Conservation (phyloP, 306 rosid species). For the Canavalia ensiformis region DNA sequence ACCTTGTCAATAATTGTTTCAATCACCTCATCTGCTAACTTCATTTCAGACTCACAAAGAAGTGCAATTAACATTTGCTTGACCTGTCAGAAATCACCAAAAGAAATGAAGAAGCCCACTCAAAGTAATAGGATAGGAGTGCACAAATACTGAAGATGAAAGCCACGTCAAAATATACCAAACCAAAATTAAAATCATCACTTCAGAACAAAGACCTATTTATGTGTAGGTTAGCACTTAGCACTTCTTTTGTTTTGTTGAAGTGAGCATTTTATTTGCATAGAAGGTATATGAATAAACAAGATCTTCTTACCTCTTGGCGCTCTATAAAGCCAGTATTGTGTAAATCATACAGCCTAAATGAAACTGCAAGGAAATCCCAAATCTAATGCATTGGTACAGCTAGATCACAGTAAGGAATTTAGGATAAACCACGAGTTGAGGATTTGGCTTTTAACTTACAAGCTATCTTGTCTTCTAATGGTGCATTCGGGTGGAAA, state of each 20-base stretch:
- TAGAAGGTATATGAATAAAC: constrained; percentile 17
- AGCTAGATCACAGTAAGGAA: constrained; percentile 28
- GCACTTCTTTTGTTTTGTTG: background rate
- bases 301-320: constrained; percentile 69
- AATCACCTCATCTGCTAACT: constrained; percentile 88
- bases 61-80: constrained; percentile 97
- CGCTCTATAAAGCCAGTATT: constrained; percentile 92
- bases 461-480: constrained; percentile 91
- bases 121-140: constrained; percentile 7
- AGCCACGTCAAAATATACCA: constrained; percentile 20
- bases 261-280: constrained; percentile 9
- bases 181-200: constrained; percentile 7
- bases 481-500: constrained; percentile 92
- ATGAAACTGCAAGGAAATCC: constrained; percentile 77
- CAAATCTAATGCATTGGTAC: constrained; percentile 34
- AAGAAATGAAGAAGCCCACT: background rate
- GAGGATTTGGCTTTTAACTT: constrained; percentile 52
- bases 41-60: constrained; percentile 96
- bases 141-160: background rate
- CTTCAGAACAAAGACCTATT: background rate
- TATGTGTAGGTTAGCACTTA: constrained; percentile 29
- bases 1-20: constrained; percentile 91
- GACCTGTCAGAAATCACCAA: constrained; percentile 67
- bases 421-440: constrained; percentile 19
- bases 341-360: constrained; percentile 90